Base-by-base conservation (phyloP, 495 filamentous ascomycete species). In the Lophium mytilinum region DNA sequence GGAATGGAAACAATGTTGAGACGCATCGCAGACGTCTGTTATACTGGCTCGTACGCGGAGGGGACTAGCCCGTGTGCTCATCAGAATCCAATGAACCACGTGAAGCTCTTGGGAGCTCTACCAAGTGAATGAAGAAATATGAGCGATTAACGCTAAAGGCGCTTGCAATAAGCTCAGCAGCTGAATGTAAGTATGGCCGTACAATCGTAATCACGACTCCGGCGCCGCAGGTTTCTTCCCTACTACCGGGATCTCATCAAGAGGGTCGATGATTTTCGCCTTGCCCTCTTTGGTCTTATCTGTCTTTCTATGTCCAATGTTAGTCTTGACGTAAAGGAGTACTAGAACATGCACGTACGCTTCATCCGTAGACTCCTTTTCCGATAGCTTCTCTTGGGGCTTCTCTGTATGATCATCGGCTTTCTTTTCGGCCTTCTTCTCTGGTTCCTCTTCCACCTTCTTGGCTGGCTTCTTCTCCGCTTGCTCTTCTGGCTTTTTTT, bases 391-490 rank as follows among this genome's bases (percentile, higher is more conserved):
- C 14, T 53, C 40, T 4, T 42, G 14, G 40, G 1, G 14, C 14
- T 42, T 42, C 40, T 42, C 40, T 42, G 14, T 42, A 30, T 30
- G 24, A 2, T 30, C 24, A 30, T 30, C 21, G 2, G 45, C 50
- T 67, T n/a, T 58, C 17, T 67, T 42, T 58, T 68, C 75, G 55
- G 75, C 78, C 67, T 91, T 80, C 37, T 69, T 74, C 35, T 77
- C 82, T 17, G 82, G 68, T 53, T 89, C 73, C 57, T 53, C 41
- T 18, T 49, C 24, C 4, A 1, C 18, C 42, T 59, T 40, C 40
- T 59, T 33, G 17, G 8, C 54, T 57, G 36, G 12, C 9, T 56
- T 37, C 47, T 57, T 52, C 24, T 41, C 52, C 10, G 39, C 48
- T 15, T 60, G 18, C 47, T 50, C 12, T 9, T 51, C 57, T 17